Evolutionary conservation across 2,329 filamentous ascomycete species (phyloP).

Genomic region (Cryoendolithus antarcticus): DNA sequence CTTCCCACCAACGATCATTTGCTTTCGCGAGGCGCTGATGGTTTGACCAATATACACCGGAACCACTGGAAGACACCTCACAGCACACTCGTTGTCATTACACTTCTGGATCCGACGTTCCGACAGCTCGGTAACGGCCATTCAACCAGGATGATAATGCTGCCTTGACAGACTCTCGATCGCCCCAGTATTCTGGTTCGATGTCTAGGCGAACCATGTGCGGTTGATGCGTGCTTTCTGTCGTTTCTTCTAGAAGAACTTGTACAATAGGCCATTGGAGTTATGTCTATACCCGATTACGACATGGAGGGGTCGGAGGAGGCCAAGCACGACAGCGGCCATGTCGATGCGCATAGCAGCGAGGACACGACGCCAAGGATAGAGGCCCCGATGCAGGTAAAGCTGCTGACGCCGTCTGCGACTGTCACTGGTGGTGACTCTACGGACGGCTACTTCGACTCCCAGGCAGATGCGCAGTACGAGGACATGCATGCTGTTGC

Average conservation of each 20-base stretch:
- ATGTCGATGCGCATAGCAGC: background rate
- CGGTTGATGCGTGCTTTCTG: background rate
- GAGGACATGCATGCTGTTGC: too few species aligned
- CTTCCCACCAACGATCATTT: too few species aligned
- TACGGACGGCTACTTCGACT: too few species aligned
- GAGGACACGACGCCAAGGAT: slow-evolving; percentile 3
- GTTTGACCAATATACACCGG: too few species aligned
- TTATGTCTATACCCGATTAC: background rate
- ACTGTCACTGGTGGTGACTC: slow-evolving; percentile 1
- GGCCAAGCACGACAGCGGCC: background rate
- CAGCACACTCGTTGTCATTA: too few species aligned
- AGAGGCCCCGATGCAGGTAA: slow-evolving; percentile 9
- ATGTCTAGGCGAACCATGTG: background rate
- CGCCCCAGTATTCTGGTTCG: background rate
- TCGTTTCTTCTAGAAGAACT: background rate
- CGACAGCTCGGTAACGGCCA: too few species aligned
- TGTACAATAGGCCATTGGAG: too few species aligned
- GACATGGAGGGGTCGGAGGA: background rate
- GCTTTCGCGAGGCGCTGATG: too few species aligned
- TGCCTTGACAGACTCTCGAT: too few species aligned
- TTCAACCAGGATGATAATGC: too few species aligned
- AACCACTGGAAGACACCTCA: too few species aligned
- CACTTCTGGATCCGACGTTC: too few species aligned
- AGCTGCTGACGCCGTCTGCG: slow-evolving; percentile 12
- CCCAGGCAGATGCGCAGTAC: slow-evolving; percentile 4